Percentiles rank a stretch among this genome's conserved stretches.
phyloP scores from a whole-genome alignment of 768 basidiomycete genomes.

The Leccinum imitatum region DNA sequence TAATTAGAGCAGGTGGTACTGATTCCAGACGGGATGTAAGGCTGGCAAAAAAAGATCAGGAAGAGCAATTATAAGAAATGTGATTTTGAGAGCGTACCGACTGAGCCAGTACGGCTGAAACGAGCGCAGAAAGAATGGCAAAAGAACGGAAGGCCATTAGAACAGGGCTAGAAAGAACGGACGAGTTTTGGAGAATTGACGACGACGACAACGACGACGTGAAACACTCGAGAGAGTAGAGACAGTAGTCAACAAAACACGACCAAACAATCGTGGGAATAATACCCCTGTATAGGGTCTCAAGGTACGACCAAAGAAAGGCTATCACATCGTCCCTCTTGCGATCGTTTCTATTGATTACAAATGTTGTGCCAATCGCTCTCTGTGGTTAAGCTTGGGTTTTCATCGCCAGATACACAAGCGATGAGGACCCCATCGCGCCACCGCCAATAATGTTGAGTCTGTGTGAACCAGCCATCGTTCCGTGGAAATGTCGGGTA shows the following conservation, averaged over 20 bases:
- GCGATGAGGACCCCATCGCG: not conserved
- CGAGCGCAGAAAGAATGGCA: constrained; percentile 49
- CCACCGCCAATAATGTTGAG: not conserved
- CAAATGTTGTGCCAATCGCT: constrained; percentile 4
- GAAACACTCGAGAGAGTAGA: not conserved
- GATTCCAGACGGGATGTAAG: constrained; percentile 70
- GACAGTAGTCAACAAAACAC: constrained; percentile 8
- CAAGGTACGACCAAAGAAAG: constrained; percentile 1
- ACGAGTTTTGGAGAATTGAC: constrained; percentile 4
- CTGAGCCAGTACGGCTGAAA: constrained; percentile 53
- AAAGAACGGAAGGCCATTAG: constrained; percentile 50
- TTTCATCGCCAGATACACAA: constrained; percentile 1
- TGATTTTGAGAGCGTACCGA: constrained; percentile 33
- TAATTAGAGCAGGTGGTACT: constrained; percentile 54
- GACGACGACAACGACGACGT: not conserved
- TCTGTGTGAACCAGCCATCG: constrained; percentile 1
- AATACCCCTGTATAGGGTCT: not conserved
- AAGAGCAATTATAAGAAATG: not conserved
- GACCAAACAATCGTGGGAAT: constrained; percentile 7
- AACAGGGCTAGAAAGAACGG: constrained; percentile 33
- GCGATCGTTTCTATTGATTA: not conserved
- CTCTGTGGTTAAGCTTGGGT: not conserved
- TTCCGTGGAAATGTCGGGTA: not conserved
- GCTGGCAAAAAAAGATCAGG: constrained; percentile 26
- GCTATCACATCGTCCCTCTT: constrained; percentile 12